Percentiles rank a stretch among this genome's conserved stretches.
phyloP scores from a whole-genome alignment of 345 rosid genomes.

The Schrenkiella parvula region DNA sequence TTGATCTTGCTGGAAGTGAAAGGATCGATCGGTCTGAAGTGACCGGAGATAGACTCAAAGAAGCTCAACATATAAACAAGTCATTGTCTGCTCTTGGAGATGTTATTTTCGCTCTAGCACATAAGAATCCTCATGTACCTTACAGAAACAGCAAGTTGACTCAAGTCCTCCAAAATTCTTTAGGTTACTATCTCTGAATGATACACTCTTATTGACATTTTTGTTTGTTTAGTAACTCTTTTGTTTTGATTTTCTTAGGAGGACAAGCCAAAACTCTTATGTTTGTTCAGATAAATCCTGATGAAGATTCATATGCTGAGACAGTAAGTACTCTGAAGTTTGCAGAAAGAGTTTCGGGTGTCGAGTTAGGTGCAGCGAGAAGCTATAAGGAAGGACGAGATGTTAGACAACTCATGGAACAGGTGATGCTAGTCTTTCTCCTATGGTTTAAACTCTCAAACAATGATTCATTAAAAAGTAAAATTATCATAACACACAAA shows the following conservation, averaged over 20 bases:
- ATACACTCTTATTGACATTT: neutral
- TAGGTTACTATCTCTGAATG: slow-evolving; percentile 43
- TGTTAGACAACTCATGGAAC: slow-evolving; percentile 77
- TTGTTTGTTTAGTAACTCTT: neutral
- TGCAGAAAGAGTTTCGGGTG: slow-evolving; percentile 91
- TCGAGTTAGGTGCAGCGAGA: slow-evolving; percentile 87
- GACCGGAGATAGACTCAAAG: slow-evolving; percentile 83
- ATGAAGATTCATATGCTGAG: slow-evolving; percentile 76
- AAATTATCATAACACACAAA: neutral
- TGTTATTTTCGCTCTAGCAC: slow-evolving; percentile 80
- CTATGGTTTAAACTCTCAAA: neutral
- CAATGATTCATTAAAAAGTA: neutral
- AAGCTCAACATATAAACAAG: slow-evolving; percentile 93
- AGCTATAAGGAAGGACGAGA: slow-evolving; percentile 80
- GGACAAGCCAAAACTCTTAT: slow-evolving; percentile 93
- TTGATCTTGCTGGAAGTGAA: slow-evolving; percentile 97
- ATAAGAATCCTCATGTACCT: slow-evolving; percentile 78
- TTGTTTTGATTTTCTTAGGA: slow-evolving; percentile 38
- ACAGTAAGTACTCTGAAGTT: slow-evolving; percentile 85
- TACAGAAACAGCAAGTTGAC: slow-evolving; percentile 93
- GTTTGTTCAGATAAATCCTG: slow-evolving; percentile 98
- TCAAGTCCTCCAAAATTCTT: slow-evolving; percentile 90
- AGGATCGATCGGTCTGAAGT: slow-evolving; percentile 90
- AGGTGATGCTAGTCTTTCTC: slow-evolving; percentile 36
- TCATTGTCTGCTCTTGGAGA: slow-evolving; percentile 93